Evolutionary conservation across 2,329 filamentous ascomycete species (phyloP), one percentile per base, ranked within the genome.

Genomic region (Karstenula rhodostoma): DNA sequence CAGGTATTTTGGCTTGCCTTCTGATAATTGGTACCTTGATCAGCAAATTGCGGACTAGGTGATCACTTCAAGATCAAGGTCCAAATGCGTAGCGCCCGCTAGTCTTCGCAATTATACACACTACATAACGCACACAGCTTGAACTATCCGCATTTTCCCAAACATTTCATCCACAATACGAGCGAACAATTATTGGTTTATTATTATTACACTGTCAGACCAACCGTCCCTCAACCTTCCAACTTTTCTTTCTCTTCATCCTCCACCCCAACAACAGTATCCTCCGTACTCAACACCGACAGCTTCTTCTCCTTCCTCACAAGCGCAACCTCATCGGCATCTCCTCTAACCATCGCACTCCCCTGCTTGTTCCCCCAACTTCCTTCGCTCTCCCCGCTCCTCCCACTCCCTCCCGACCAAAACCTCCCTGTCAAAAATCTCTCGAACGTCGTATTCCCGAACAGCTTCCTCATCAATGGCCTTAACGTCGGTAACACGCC

Each of bases 1-100:
- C 86, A 0, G 65, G 81, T 0, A 78, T 87, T 1, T 74, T 89
- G n/a, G 70, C 84, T 2, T 79, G 68, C 0, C 78, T 89, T 1
- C 85, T 87, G 81, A 56, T 76, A 1, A 42, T 85, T 2, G 87
- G 86, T 0, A 60, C 84, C 15, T 63, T 75, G 0, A 81, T 84
- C 7, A 69, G 70, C 44, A 63, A 58, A 12, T 4, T 74, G 23
- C 61, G 72, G 33, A 57, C 55, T 19, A 61, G 59, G 44, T 62
- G 47, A 69, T 47, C 15, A 13, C 8, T 29, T 47, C 29, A 32
- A 5, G 29, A 32, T 10, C 8, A 10, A 32, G 8, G 29, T 32
- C 8, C 8, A 32, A 9, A 9, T 10, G 29, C 29, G 29, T 10
- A 6, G 4, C 29, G 29, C 4, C 7, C 2, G 29, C 29, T 32